Base-by-base conservation (phyloP, 305 asterid genomes). In the Solanum hybrid region DNA sequence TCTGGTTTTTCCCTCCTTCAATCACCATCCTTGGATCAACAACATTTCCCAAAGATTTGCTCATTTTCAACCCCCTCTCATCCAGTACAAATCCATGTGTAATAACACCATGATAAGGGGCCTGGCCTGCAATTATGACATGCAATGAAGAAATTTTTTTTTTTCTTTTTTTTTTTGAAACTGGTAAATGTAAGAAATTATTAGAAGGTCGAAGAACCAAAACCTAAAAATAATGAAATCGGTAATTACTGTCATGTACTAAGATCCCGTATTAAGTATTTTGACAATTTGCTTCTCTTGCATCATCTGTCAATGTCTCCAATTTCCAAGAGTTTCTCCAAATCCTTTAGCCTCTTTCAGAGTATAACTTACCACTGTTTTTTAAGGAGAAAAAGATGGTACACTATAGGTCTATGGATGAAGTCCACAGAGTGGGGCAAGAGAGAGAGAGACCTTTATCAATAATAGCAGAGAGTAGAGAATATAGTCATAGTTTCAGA, bases 81-180 rank as follows among this genome's bases (percentile, higher is more conserved):
- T 97, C 99, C 88, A 97, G 94, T 84, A 96, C 99, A 92, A 97
- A 97, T 91, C 99, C 99, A 89, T 97, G 99, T 8, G 99, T 97
- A 85, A 97, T 90, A 78, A 97, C 99, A 73, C 96, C 95, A 80
- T 79, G 93, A 92, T 97, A 97, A 29, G 99, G 99, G 88, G 99
- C 99, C 92, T 92, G 95, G 87, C 98, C 99, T 97, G 96, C 89
- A 94, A 88, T 88, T 83, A 83, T 83, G 88, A 45, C 75, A 45
- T 45, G 72, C 6, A 29, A 45, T 29, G 38, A 29, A 72, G 72
- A 41, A 29, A 29, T 29, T 29, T 29, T 29, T 29, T 29, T 29
- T 1, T 29, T 29, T 29, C 2, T 29, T 29, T 29, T 29, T 29
- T 29, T 29, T 29, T 29, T 29, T 29, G 31, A 29, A 29, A 29